phyloP scores from a whole-genome alignment of 2,329 filamentous ascomycete genomes.

The Teratosphaeria nubilosa region DNA sequence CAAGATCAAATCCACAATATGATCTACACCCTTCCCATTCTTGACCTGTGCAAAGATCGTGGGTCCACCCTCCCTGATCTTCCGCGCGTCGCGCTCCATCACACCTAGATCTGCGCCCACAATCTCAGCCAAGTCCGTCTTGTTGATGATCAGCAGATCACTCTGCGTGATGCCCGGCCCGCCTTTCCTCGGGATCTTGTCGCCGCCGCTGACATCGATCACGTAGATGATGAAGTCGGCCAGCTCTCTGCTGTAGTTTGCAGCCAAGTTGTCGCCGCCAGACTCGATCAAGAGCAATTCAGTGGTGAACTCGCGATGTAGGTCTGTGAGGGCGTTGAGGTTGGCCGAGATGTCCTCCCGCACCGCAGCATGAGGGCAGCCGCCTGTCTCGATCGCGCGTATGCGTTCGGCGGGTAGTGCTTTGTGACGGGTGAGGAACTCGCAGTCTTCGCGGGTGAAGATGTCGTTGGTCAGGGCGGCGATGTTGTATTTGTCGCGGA shows the following conservation, averaged over 20 bases:
- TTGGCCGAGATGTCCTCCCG: conserved; percentile 95
- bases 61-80: conserved; percentile 88
- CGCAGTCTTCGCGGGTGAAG: conserved; percentile 94
- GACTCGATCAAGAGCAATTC: conserved; percentile 90
- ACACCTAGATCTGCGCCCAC: conserved; percentile 83
- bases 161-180: conserved; percentile 95
- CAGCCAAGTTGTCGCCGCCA: conserved; percentile 91
- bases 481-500: conserved; percentile 72
- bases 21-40: conserved; percentile 70
- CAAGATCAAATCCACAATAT: conserved; percentile 78
- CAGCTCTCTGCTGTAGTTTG: conserved; percentile 90
- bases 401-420: conserved; percentile 78
- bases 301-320: conserved; percentile 69
- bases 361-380: conserved; percentile 92
- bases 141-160: conserved; percentile 89
- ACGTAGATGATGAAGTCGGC: conserved; percentile 98
- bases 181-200: conserved; percentile 93
- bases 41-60: conserved; percentile 98
- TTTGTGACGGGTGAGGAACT: conserved; percentile 81
- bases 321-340: conserved; percentile 79
- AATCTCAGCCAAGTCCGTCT: conserved; percentile 85
- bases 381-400: conserved; percentile 92
- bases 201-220: conserved; percentile 90
- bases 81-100: conserved; percentile 89
- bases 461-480: conserved; percentile 98